Evolutionary conservation across 257 asterid genomes (phyloP), one percentile per base, ranked within the genome.

Genomic region (Paulownia fortunei): DNA sequence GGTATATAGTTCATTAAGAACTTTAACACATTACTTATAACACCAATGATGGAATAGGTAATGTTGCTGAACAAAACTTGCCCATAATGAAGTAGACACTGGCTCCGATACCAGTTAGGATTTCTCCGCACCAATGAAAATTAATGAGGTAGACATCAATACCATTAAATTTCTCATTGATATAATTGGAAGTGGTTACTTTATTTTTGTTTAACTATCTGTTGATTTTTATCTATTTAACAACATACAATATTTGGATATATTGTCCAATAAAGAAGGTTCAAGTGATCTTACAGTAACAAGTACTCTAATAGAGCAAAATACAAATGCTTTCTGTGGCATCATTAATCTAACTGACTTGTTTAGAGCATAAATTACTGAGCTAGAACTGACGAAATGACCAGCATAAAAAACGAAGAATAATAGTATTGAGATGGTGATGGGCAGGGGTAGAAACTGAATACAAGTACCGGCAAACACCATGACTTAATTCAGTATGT

Each of bases 391-490:
- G 75, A 23, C 3, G 27, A 24, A 59, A 4, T 24, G 34, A 69
- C 47, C 49, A n/a, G 24, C 9, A 70, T 3, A 26, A 34, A 13
- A 21, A 49, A 49, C 6, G 11, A 70, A 39, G 26, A 47, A 34
- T 16, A 52, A n/a, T 8, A 34, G 47, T 32, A 36, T 39, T 21
- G 19, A 21, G 15, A 12, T 52, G 52, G 60, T 37, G 18, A 51
- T 32, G 34, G 15, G 13, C 21, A 1, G 51, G 34, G 15, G 34
- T 46, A 51, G 23, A 70, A 70, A 18, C 15, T n/a, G 10, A 23
- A 58, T 42, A 65, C 61, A 73, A 58, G 47, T 32, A 79, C 41
- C 23, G 23, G 70, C 9, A 72, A 54, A 30, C 42, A 69, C 19
- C 8, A 60, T 32, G 12, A 24, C 61, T 42, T 30, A 47, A 78